These are phyloP conservation scores for Begonia masoniana DNA, from an alignment of 306 rosid species.

Conservation along the genomic window DNA sequence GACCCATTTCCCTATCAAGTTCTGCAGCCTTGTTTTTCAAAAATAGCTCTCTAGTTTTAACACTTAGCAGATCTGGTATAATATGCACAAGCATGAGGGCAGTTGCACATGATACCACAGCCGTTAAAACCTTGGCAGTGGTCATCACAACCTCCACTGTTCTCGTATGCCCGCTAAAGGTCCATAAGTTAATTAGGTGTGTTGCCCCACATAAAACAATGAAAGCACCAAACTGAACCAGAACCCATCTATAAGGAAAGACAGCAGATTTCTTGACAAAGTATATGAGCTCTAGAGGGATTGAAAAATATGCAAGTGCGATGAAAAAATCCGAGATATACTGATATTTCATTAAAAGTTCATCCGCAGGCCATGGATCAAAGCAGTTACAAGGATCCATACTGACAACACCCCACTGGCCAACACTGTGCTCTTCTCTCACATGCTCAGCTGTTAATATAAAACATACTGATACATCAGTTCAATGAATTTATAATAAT, in stretches of 20 bases:
- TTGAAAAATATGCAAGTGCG: constrained; percentile 79
- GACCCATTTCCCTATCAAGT: constrained; percentile 17
- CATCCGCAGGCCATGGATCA: constrained; percentile 15
- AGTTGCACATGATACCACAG: constrained; percentile 17
- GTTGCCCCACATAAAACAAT: constrained; percentile 42
- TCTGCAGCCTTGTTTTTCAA: constrained; percentile 16
- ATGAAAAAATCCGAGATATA: constrained; percentile 18
- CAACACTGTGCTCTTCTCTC: not conserved
- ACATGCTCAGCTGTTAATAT: constrained; percentile 4
- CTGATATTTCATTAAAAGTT: constrained; percentile 13
- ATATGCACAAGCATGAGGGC: constrained; percentile 18
- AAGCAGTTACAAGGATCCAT: constrained; percentile 16
- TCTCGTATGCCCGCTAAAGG: constrained; percentile 13
- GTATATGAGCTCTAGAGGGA: constrained; percentile 18
- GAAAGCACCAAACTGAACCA: constrained; percentile 95
- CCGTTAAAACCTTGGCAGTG: constrained; percentile 13
- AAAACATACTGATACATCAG: not conserved
- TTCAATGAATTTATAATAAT: too few relatives aligned
- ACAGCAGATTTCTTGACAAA: constrained; percentile 18
- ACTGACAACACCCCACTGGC: constrained; percentile 1
- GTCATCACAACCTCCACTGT: constrained; percentile 15
- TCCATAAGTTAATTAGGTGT: constrained; percentile 17
- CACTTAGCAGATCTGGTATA: constrained; percentile 15
- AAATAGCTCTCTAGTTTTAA: constrained; percentile 15
- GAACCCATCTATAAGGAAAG: constrained; percentile 45